Evolutionary conservation across 176 grass and related monocot species (phyloP), one percentile per base, ranked within the genome.

Genomic region (Elaeis guineensis): DNA sequence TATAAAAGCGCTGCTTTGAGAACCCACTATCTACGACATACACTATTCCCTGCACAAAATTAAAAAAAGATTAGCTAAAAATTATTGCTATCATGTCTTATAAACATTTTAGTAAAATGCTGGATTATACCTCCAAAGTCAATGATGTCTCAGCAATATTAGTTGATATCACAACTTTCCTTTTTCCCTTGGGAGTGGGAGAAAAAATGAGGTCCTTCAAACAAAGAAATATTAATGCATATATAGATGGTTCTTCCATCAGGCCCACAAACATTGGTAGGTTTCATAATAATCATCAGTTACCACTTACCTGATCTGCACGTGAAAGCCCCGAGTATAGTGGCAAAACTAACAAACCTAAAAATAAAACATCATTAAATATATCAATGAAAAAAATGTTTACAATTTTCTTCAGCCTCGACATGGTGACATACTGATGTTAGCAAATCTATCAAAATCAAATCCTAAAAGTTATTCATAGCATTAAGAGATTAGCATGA

Each of bases 111-210:
- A 44, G 35, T 44, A 44, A 44, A 44, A 14, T 44, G 9, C 35
- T 12, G 2, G 35, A 44, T 39, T 44, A 12, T 85, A 90, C 92
- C 87, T 90, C 92, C 56, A 96, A 62, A 64, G 87, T 96, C 72
- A 96, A 69, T 62, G 92, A 96, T 1, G 92, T 90, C 81, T 96
- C 92, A n/a, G 92, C 83, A 75, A 96, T 96, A 75, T 96, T 96
- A 25, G 92, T 90, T 55, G 92, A 96, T 88, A 96, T 83, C 52
- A 96, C 75, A 84, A 90, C 87, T 85, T 96, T 96, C 59, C 92
- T 90, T 78, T 88, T 96, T 56, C 87, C 81, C 72, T 83, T 90
- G 16, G 83, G 85, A 21, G 87, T 78, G 55, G 87, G 75, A 75
- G 81, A 62, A 65, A 96, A 96, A 75, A 96, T 81, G 64, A 96